Conservation (phyloP, 208 protist species). For the Lotmaria passim region DNA sequence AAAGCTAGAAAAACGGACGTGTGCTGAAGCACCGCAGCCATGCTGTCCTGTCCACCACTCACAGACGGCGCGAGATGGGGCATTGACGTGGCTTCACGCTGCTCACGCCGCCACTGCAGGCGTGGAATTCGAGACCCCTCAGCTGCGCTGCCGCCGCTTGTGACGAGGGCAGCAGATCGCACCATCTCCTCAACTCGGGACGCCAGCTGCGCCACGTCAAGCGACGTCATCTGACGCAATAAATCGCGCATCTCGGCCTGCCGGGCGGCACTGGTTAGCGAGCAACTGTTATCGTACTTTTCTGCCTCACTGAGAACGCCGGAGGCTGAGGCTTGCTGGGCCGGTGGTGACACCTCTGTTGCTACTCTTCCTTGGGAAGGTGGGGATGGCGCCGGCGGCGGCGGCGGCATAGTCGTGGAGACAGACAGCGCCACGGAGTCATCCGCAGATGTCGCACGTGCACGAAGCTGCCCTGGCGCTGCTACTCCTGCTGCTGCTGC, state of each 20-base stretch:
- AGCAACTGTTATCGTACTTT: too few relatives aligned
- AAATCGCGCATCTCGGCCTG: slow-evolving; percentile 40
- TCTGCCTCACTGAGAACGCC: too few relatives aligned
- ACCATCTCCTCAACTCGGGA: slow-evolving; percentile 20
- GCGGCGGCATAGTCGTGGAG: too few relatives aligned
- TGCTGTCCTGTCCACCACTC: neutral
- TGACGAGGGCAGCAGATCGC: neutral
- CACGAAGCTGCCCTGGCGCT: neutral
- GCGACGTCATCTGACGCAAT: slow-evolving; percentile 38
- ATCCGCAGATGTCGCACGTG: too few relatives aligned
- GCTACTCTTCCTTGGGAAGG: too few relatives aligned
- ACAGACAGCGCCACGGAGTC: too few relatives aligned
- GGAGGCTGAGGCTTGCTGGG: too few relatives aligned
- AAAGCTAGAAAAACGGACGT: slow-evolving; percentile 27
- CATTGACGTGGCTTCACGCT: neutral
- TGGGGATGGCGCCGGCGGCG: too few relatives aligned
- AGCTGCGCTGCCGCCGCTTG: neutral
- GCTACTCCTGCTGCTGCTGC: too few relatives aligned
- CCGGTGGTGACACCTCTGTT: too few relatives aligned
- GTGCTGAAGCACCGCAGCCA: slow-evolving; percentile 23
- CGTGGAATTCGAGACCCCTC: slow-evolving; percentile 4
- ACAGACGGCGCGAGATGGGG: neutral
- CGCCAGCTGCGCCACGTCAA: slow-evolving; percentile 34
- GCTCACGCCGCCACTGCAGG: slow-evolving; percentile 20
- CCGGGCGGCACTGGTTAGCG: neutral